A percentile compares a stretch with the other conserved stretches of the same genome.
Evolutionary conservation across 495 filamentous ascomycete genomes (phyloP).

Genomic region (Aspergillus incahuasiensis): DNA sequence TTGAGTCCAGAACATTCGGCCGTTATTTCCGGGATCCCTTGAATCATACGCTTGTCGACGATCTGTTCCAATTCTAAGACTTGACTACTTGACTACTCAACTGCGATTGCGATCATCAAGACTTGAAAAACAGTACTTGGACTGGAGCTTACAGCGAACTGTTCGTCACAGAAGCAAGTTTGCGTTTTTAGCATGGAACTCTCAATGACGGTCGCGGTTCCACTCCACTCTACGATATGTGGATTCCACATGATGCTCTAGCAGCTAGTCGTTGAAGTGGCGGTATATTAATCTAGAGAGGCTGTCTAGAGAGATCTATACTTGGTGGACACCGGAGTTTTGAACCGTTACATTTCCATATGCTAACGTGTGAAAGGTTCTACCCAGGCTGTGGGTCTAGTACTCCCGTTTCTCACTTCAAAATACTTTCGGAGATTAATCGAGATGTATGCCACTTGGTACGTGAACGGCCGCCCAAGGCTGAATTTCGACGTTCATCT

Average conservation of each 20-base stretch:
- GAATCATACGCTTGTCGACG: background rate
- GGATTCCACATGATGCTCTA: too few species aligned
- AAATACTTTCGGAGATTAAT: background rate
- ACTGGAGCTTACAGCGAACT: background rate
- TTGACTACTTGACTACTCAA: background rate
- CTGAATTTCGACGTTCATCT: background rate
- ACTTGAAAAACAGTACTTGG: background rate
- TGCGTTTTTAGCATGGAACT: too few species aligned
- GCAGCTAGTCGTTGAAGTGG: too few species aligned
- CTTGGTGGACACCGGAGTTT: background rate
- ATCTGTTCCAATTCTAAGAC: background rate
- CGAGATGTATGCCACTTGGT: background rate
- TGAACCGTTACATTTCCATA: background rate
- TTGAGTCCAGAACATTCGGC: constrained; percentile 22
- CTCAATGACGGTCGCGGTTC: too few species aligned
- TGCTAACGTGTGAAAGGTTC: background rate
- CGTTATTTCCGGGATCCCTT: constrained; percentile 17
- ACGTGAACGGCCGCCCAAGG: background rate
- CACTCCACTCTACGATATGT: too few species aligned
- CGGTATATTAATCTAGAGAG: too few species aligned
- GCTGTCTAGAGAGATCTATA: background rate
- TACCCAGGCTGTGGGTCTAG: background rate
- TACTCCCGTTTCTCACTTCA: background rate
- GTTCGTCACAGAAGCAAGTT: background rate
- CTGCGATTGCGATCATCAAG: constrained; percentile 1